Conservation (phyloP, 495 filamentous ascomycete genomes). For the Neurospora sp. region DNA sequence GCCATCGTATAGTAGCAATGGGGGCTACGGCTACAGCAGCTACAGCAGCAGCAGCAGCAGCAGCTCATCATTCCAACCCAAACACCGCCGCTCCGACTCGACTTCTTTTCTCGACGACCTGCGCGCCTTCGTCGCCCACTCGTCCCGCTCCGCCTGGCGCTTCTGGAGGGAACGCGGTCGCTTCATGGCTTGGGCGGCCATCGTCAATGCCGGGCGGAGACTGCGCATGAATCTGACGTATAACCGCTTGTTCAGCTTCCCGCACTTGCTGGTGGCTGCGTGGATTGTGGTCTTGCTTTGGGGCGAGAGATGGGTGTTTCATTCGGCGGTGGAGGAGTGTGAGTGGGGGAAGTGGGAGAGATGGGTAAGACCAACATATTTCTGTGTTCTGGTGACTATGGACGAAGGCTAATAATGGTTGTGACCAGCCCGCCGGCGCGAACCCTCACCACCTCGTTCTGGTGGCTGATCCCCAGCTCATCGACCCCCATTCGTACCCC, state of each 20-base stretch:
- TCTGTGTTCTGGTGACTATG: background rate
- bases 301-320: slow-evolving; percentile 77
- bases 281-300: slow-evolving; percentile 79
- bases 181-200: slow-evolving; percentile 17
- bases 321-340: slow-evolving; percentile 57
- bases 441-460: slow-evolving; percentile 79
- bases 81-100: slow-evolving; percentile 12
- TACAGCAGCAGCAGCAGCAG: slow-evolving; percentile 1
- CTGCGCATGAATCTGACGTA: slow-evolving; percentile 33
- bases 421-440: slow-evolving; percentile 55
- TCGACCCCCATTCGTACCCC: slow-evolving; percentile 94
- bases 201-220: slow-evolving; percentile 19
- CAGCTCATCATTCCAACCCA: slow-evolving; percentile 1
- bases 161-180: slow-evolving; percentile 30
- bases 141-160: slow-evolving; percentile 22
- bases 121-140: slow-evolving; percentile 16
- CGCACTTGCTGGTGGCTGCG: slow-evolving; percentile 54
- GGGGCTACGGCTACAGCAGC: slow-evolving; percentile 4
- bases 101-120: slow-evolving; percentile 22
- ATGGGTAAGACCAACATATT: slow-evolving; percentile 56
- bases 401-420: background rate
- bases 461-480: slow-evolving; percentile 93
- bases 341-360: slow-evolving; percentile 80
- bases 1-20: slow-evolving; percentile 14
- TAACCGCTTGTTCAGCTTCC: slow-evolving; percentile 44